Evolutionary conservation across 179 eudicot genomes (phyloP), one percentile per base, ranked within the genome.

Genomic region (Nepenthes alata): DNA sequence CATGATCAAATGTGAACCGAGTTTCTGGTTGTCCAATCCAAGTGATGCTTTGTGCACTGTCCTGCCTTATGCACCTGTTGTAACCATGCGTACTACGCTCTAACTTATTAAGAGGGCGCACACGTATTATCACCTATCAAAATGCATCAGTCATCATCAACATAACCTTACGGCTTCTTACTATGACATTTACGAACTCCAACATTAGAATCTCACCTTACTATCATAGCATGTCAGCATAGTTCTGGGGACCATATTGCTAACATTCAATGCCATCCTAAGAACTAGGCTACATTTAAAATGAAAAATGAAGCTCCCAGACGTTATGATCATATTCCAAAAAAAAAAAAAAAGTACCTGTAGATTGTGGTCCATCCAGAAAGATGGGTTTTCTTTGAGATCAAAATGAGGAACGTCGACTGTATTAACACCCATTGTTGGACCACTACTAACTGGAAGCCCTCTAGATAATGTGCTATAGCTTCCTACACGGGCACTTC

Each of bases 301-400:
- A 3, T 3, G 5, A 15, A 16, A 52, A n/a, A 16, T 12, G n/a
- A n/a, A 52, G 16, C 15, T n/a, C 2, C 7, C 15, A 52, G 6
- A 16, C 55, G 5, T 2, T 35, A 10, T 3, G 10, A 55, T 6
- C 6, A 7, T 55, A 55, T 34, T 25, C 53, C 14, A 58, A 63
- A 55, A 25, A 25, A 34, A 38, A 34, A 58, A 63, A 55, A 38
- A 35, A 35, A 37, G 35, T 59, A 89, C 96, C 81, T 94, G 99
- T 51, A 94, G 89, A 81, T 84, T 90, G 75, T 90, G 97, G 70
- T 94, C 96, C 89, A 90, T 83, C 99, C 99, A 94, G 75, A 94
- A 94, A 5, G 95, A 82, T 60, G 99, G 84, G 75, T 94, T 87
- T 68, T 94, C 99, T 66, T 83, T 90, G 58, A 94, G 91, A 62